Conservation (phyloP, 495 filamentous ascomycete genomes). For the Penicillium coffeae region DNA sequence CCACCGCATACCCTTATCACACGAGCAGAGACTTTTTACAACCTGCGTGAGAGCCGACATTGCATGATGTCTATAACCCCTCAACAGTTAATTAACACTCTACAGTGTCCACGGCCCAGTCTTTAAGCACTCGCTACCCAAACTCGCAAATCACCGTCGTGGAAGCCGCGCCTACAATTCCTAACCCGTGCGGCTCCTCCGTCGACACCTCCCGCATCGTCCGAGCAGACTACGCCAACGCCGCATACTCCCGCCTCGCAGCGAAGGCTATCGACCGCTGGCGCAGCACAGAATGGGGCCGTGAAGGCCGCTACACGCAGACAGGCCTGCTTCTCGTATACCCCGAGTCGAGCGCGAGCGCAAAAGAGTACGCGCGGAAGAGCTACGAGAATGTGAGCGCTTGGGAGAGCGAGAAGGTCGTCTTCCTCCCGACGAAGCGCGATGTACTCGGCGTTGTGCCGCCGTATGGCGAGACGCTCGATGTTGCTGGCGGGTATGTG, state of each 20-base stretch:
- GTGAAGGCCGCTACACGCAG: slow-evolving; percentile 68
- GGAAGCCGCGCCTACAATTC: slow-evolving; percentile 64
- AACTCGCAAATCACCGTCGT: slow-evolving; percentile 59
- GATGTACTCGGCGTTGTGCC: slow-evolving; percentile 42
- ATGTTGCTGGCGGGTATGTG: slow-evolving; percentile 68
- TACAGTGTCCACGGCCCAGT: slow-evolving; percentile 59
- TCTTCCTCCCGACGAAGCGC: slow-evolving; percentile 40
- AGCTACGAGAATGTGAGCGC: slow-evolving; percentile 62
- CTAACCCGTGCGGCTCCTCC: slow-evolving; percentile 64
- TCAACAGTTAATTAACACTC: neutral
- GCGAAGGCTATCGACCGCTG: slow-evolving; percentile 64
- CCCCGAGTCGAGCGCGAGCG: slow-evolving; percentile 44
- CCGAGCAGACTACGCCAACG: slow-evolving; percentile 74
- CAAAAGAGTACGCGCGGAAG: slow-evolving; percentile 60
- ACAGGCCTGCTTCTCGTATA: slow-evolving; percentile 68
- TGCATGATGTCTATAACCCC: no score
- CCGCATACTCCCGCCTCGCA: slow-evolving; percentile 67
- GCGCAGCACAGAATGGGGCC: slow-evolving; percentile 61
- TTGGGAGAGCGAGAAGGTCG: slow-evolving; percentile 43
- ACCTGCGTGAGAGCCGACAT: no score
- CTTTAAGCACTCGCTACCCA: slow-evolving; percentile 57
- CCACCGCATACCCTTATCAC: slow-evolving; percentile 1
- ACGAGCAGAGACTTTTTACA: no score
- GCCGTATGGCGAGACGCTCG: slow-evolving; percentile 43
- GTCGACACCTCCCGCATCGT: slow-evolving; percentile 77